Conservation (phyloP, 768 basidiomycete species). For the Pulveroboletus sp. region DNA sequence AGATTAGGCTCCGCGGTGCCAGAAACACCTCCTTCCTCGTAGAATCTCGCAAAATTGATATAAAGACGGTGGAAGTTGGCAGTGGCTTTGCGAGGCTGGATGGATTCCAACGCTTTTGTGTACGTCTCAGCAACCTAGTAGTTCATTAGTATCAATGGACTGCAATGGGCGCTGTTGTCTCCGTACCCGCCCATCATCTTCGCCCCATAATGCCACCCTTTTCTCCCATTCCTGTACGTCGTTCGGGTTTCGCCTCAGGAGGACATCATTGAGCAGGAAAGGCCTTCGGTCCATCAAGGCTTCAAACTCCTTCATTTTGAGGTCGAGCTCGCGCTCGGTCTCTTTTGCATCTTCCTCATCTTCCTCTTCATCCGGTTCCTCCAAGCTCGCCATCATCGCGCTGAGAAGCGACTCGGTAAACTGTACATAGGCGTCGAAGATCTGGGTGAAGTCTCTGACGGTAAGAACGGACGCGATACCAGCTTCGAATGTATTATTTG, state of each 20-base stretch:
- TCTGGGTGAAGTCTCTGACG: conserved; percentile 95
- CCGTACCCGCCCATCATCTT: conserved; percentile 86
- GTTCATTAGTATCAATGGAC: conserved; percentile 1
- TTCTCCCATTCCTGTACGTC: conserved; percentile 99
- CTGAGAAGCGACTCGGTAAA: conserved; percentile 89
- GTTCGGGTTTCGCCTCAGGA: conserved; percentile 90
- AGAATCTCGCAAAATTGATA: conserved; percentile 95
- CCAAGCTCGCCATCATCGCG: conserved; percentile 84
- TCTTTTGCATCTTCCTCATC: conserved; percentile 79
- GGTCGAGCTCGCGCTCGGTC: conserved; percentile 80
- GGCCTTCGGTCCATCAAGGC: conserved; percentile 92
- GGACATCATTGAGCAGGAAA: conserved; percentile 94
- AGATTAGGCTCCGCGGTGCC: conserved; percentile 80
- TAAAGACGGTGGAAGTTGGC: conserved; percentile 88
- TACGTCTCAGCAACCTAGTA: conserved; percentile 89
- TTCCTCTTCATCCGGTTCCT: conserved; percentile 69
- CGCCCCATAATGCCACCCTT: conserved; percentile 87
- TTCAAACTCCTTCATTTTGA: conserved; percentile 89
- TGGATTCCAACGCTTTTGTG: conserved; percentile 81
- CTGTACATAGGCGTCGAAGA: conserved; percentile 95
- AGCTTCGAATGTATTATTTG: conserved; percentile 83
- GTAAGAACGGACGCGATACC: conserved; percentile 85
- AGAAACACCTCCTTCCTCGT: conserved; percentile 89
- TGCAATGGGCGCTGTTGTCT: not conserved
- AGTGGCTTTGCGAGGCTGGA: conserved; percentile 86